phyloP scores from a whole-genome alignment of 2,329 filamentous ascomycete genomes.

The Amauroascus verrucosus region DNA sequence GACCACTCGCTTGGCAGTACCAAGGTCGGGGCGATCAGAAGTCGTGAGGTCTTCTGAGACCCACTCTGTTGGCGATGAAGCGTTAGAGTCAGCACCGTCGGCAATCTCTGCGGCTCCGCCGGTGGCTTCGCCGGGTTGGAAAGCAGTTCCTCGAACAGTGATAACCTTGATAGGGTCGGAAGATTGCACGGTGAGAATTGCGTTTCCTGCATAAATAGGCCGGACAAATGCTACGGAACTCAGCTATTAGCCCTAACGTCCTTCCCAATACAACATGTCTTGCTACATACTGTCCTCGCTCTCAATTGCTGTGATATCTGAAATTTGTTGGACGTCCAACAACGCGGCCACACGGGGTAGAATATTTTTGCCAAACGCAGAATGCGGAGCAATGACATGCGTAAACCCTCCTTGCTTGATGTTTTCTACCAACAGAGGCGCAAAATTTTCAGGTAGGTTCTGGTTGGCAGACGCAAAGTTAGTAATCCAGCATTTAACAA shows the following conservation, averaged over 20 bases:
- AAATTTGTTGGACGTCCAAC: constrained; percentile 85
- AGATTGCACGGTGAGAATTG: constrained; percentile 90
- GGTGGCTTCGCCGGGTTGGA: constrained; percentile 61
- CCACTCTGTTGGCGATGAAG: constrained; percentile 68
- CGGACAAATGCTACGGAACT: constrained; percentile 61
- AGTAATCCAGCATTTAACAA: not conserved
- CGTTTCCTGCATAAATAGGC: constrained; percentile 95
- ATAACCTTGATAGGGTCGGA: constrained; percentile 76
- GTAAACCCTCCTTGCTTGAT: constrained; percentile 93
- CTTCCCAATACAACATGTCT: too few relatives aligned
- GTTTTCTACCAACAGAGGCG: constrained; percentile 87
- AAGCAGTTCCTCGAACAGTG: constrained; percentile 87
- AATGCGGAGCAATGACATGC: constrained; percentile 81
- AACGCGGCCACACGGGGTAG: constrained; percentile 85
- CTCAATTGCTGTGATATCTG: constrained; percentile 79
- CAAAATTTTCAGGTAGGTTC: constrained; percentile 88
- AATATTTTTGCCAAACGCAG: constrained; percentile 91
- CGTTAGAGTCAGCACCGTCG: constrained; percentile 75
- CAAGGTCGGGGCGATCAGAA: constrained; percentile 86
- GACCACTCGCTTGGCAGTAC: constrained; percentile 79
- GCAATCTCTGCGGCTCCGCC: constrained; percentile 67
- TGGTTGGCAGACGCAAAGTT: constrained; percentile 25
- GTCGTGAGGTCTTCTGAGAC: constrained; percentile 85
- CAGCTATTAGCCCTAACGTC: not conserved
- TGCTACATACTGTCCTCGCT: constrained; percentile 61